Percentiles rank a stretch among this genome's conserved stretches.
phyloP scores from a whole-genome alignment of 805 yeast genomes.

The Millerozyma miso region DNA sequence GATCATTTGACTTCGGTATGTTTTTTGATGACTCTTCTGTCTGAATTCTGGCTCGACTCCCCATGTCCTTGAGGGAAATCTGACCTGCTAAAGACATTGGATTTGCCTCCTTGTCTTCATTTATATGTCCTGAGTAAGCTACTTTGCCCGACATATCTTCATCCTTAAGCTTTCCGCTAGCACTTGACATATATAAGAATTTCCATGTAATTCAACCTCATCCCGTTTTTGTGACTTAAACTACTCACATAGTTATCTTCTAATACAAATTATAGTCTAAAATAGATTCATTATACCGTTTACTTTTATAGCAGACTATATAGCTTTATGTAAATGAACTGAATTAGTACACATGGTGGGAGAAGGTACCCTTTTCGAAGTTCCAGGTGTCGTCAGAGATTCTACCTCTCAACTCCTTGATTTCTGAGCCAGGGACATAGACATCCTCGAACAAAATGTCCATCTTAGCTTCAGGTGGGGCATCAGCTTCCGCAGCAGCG shows the following conservation, averaged over 20 bases:
- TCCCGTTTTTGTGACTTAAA: not conserved
- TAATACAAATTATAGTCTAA: not conserved
- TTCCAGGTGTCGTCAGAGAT: conserved; percentile 93
- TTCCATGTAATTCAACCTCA: too few relatives aligned
- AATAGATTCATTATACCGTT: not conserved
- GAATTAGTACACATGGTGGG: conserved; percentile 42
- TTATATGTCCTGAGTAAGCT: conserved; percentile 35
- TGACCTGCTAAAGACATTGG: conserved; percentile 74
- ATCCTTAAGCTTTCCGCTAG: conserved; percentile 48
- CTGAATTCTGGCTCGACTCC: conserved; percentile 34
- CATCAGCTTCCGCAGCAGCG: conserved; percentile 87
- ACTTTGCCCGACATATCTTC: conserved; percentile 80
- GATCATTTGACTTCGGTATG: conserved; percentile 6
- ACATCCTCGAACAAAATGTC: conserved; percentile 95
- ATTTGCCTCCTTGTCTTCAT: conserved; percentile 49
- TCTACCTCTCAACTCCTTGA: conserved; percentile 93
- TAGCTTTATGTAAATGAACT: not conserved
- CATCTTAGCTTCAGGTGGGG: conserved; percentile 94
- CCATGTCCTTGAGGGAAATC: conserved; percentile 69
- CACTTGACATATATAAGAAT: not conserved
- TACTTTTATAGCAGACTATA: not conserved
- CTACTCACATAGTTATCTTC: not conserved
- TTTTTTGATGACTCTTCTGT: conserved; percentile 4
- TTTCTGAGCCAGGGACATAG: conserved; percentile 91
- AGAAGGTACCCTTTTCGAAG: conserved; percentile 50